These are phyloP conservation scores for Haplographium delicatum DNA, from an alignment of 495 filamentous ascomycete species.

Conservation along the genomic window DNA sequence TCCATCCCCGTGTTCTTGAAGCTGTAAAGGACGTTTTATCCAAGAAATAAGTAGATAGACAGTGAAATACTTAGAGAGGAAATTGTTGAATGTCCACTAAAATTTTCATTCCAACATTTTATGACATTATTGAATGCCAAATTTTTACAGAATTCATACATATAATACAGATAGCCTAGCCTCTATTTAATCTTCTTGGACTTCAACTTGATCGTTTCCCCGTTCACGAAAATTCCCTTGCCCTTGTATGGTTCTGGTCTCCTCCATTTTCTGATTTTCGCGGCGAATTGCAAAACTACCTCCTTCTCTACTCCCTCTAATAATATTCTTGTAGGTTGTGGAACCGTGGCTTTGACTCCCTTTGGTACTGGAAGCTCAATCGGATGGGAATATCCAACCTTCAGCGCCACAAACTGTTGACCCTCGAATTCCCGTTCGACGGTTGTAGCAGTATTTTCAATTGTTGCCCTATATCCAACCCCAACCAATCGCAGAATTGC, in stretches of 20 bases:
- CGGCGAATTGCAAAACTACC: conserved; percentile 83
- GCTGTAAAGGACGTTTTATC: conserved; percentile 75
- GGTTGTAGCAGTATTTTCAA: conserved; percentile 71
- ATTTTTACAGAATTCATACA: conserved; percentile 23
- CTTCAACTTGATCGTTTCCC: conserved; percentile 96
- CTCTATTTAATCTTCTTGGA: conserved; percentile 96
- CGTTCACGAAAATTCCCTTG: conserved; percentile 96
- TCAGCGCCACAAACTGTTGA: conserved; percentile 83
- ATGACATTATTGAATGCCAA: conserved; percentile 5
- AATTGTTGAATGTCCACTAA: too few species aligned
- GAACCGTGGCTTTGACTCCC: conserved; percentile 81
- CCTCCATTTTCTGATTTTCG: conserved; percentile 82
- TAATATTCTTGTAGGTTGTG: conserved; percentile 89
- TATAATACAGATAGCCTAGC: conserved; percentile 19
- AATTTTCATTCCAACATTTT: neutral
- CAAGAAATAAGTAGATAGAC: conserved; percentile 18
- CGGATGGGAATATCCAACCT: conserved; percentile 94
- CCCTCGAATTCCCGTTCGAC: conserved; percentile 63
- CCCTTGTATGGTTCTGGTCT: conserved; percentile 97
- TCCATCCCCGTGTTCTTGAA: conserved; percentile 71
- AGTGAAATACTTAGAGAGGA: too few species aligned
- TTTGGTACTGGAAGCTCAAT: conserved; percentile 79
- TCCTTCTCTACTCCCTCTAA: conserved; percentile 84
- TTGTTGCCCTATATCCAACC: conserved; percentile 86
- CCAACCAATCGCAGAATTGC: conserved; percentile 91